phyloP scores from a whole-genome alignment of 345 rosid genomes.

The Ceriops decandra region DNA sequence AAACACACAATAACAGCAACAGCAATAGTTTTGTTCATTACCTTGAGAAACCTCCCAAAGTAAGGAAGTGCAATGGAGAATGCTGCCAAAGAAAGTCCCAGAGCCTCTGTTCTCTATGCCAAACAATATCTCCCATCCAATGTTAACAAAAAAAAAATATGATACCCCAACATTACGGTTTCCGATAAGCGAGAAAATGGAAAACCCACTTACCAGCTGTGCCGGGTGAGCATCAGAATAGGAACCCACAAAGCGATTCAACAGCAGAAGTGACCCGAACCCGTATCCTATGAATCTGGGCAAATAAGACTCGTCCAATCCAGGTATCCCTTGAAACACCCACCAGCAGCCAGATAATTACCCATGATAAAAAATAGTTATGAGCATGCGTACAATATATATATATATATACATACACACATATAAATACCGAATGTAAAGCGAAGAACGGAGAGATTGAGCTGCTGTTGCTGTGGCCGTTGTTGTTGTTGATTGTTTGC shows the following conservation, averaged over 20 bases:
- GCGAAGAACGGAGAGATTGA: constrained; percentile 85
- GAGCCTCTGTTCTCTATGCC: constrained; percentile 60
- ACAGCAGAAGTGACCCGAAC: constrained; percentile 71
- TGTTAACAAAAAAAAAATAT: background rate
- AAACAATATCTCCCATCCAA: background rate
- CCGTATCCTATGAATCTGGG: constrained; percentile 96
- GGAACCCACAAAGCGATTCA: constrained; percentile 53
- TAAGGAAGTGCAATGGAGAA: constrained; percentile 65
- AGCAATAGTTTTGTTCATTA: constrained; percentile 9
- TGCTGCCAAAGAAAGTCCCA: constrained; percentile 68
- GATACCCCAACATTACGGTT: background rate
- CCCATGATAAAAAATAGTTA: too few relatives aligned
- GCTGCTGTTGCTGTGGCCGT: constrained; percentile 47
- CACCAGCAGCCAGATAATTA: too few relatives aligned
- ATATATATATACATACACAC: background rate
- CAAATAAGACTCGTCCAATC: constrained; percentile 82
- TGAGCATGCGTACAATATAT: background rate
- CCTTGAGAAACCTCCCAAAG: constrained; percentile 77
- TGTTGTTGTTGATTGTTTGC: constrained; percentile 38
- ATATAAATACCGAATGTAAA: constrained; percentile 58
- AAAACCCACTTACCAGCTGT: constrained; percentile 43
- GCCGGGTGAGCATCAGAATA: constrained; percentile 33
- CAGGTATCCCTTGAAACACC: constrained; percentile 57
- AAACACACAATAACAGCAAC: background rate
- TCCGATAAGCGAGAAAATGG: background rate